phyloP scores from a whole-genome alignment of 495 filamentous ascomycete species.

The Daldinia bambusicola region DNA sequence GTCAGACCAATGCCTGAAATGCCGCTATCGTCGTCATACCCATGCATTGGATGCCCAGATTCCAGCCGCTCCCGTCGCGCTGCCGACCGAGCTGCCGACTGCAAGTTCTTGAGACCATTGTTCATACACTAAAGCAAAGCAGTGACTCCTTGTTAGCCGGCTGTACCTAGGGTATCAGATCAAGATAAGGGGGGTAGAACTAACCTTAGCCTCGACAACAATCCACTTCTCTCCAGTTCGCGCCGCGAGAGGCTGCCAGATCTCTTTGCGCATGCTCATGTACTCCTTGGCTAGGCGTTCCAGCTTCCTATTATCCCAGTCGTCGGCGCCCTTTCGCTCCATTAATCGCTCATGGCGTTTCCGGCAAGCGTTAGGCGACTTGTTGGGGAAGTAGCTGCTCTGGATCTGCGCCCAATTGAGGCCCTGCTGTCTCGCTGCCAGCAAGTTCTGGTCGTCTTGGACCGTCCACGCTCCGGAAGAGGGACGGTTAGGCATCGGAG shows the following conservation, averaged over 20 bases:
- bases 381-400: slow-evolving; percentile 71
- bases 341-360: slow-evolving; percentile 80
- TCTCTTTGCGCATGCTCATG: slow-evolving; percentile 73
- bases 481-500: slow-evolving; percentile 55
- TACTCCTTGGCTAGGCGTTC: slow-evolving; percentile 74
- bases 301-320: slow-evolving; percentile 74
- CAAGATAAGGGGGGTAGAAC: slow-evolving; percentile 33
- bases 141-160: neutral
- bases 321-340: slow-evolving; percentile 70
- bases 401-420: slow-evolving; percentile 80
- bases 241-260: slow-evolving; percentile 72
- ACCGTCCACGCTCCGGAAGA: slow-evolving; percentile 70
- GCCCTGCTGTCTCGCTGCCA: slow-evolving; percentile 68
- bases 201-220: slow-evolving; percentile 74
- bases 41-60: slow-evolving; percentile 51
- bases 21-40: slow-evolving; percentile 62
- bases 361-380: slow-evolving; percentile 81
- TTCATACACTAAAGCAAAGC: slow-evolving; percentile 61
- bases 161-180: neutral
- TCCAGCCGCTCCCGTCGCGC: slow-evolving; percentile 63
- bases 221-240: slow-evolving; percentile 75
- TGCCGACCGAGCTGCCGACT: slow-evolving; percentile 61
- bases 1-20: slow-evolving; percentile 61
- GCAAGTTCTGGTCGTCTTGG: slow-evolving; percentile 70
- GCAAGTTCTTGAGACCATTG: slow-evolving; percentile 68